Conservation (phyloP, 305 asterid species). For the Fraxinus baroniana region DNA sequence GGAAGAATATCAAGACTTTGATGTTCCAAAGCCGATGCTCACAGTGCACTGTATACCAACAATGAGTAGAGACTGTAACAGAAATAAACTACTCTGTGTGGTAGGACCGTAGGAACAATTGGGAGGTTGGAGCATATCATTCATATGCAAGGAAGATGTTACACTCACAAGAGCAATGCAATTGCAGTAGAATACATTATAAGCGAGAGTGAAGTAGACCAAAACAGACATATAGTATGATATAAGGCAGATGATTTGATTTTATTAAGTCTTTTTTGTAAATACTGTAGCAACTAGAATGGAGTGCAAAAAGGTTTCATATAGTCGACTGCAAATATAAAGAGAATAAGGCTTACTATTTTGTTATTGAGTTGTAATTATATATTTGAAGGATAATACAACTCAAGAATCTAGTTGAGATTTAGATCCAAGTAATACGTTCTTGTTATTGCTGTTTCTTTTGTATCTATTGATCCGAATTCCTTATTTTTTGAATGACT, state of each 20-base stretch:
- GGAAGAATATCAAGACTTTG: conserved; percentile 15
- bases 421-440: background rate
- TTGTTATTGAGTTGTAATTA: background rate
- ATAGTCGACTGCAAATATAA: background rate
- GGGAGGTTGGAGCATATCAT: background rate
- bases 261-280: background rate
- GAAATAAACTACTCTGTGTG: background rate
- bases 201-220: background rate
- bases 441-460: background rate
- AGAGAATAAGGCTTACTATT: background rate
- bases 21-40: background rate
- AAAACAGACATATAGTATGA: background rate
- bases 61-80: background rate
- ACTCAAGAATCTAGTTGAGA: background rate
- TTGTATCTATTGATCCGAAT: background rate
- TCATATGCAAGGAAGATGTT: background rate
- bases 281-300: background rate
- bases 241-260: background rate
- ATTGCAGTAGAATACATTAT: background rate
- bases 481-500: background rate
- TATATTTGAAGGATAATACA: background rate
- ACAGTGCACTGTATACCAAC: background rate
- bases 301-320: background rate
- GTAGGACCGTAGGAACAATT: no score
- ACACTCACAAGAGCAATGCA: background rate